phyloP scores from a whole-genome alignment of 192 early-diverging fungal genomes.

The Podila epicladia region DNA sequence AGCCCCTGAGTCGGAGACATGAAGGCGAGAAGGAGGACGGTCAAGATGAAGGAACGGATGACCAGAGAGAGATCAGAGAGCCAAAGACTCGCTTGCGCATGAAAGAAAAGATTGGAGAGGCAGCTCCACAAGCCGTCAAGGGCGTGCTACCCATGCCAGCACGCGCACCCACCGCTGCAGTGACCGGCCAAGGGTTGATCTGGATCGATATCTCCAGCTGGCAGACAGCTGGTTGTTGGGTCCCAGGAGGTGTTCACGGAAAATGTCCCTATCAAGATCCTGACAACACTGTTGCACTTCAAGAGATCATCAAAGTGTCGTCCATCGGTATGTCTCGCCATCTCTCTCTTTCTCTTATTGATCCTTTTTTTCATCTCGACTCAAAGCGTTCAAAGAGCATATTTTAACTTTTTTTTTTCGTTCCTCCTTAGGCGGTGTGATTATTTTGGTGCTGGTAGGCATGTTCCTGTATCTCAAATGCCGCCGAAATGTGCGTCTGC shows the following conservation, averaged over 20 bases:
- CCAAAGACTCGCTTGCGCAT: background rate
- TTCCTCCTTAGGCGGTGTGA: conserved; percentile 28
- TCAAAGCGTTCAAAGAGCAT: too few relatives aligned
- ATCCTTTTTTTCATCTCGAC: too few relatives aligned
- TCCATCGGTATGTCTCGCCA: conserved; percentile 23
- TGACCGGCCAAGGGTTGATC: conserved; percentile 12
- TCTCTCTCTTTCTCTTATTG: background rate
- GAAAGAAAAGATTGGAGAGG: background rate
- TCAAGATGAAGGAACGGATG: background rate
- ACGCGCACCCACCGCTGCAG: background rate
- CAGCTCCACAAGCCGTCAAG: background rate
- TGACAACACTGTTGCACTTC: conserved; percentile 42
- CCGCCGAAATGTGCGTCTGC: conserved; percentile 37
- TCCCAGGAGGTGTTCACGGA: conserved; percentile 31
- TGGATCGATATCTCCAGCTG: conserved; percentile 54
- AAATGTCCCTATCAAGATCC: conserved; percentile 34
- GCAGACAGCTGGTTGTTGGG: conserved; percentile 52
- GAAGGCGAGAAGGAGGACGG: background rate
- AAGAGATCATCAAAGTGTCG: conserved; percentile 46
- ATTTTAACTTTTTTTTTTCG: background rate
- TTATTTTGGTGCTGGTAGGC: conserved; percentile 25
- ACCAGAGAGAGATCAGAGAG: background rate
- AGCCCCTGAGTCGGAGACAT: background rate
- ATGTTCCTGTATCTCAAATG: conserved; percentile 42
- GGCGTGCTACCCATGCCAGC: background rate